These are phyloP conservation scores for Trametes meyenii DNA, from an alignment of 768 basidiomycete species.

Conservation along the genomic window DNA sequence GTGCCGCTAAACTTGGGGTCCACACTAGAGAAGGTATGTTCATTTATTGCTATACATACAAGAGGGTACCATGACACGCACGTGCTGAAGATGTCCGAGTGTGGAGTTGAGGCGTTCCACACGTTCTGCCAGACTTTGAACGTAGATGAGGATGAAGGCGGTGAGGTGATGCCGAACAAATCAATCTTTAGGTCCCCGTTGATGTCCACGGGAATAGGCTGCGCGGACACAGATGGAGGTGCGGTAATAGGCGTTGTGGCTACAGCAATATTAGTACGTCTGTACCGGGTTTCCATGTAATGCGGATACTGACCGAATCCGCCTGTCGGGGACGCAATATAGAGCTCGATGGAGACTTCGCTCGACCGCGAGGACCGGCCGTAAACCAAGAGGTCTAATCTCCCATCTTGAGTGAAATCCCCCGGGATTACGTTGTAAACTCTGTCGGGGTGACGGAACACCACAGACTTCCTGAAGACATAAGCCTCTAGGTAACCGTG, in stretches of 20 bases:
- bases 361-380: slow-evolving; percentile 51
- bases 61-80: slow-evolving; percentile 35
- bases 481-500: slow-evolving; percentile 53
- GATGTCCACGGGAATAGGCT: slow-evolving; percentile 86
- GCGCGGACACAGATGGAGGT: slow-evolving; percentile 67
- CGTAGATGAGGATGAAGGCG: slow-evolving; percentile 34
- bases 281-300: neutral
- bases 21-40: slow-evolving; percentile 39
- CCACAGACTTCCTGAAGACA: slow-evolving; percentile 49
- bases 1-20: slow-evolving; percentile 62
- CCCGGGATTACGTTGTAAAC: slow-evolving; percentile 88
- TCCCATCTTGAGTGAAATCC: slow-evolving; percentile 92
- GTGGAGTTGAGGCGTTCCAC: slow-evolving; percentile 62
- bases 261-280: slow-evolving; percentile 15
- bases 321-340: slow-evolving; percentile 60
- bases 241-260: slow-evolving; percentile 46
- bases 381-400: slow-evolving; percentile 90
- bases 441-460: slow-evolving; percentile 56
- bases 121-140: slow-evolving; percentile 81
- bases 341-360: slow-evolving; percentile 70
- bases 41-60: neutral
- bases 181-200: slow-evolving; percentile 91
- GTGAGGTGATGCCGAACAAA: slow-evolving; percentile 67
- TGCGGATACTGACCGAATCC: slow-evolving; percentile 60
- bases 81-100: slow-evolving; percentile 67